Evolutionary conservation across 192 early-diverging fungal genomes (phyloP), one percentile per base, ranked within the genome.

Genomic region (Backusella morwellensis): DNA sequence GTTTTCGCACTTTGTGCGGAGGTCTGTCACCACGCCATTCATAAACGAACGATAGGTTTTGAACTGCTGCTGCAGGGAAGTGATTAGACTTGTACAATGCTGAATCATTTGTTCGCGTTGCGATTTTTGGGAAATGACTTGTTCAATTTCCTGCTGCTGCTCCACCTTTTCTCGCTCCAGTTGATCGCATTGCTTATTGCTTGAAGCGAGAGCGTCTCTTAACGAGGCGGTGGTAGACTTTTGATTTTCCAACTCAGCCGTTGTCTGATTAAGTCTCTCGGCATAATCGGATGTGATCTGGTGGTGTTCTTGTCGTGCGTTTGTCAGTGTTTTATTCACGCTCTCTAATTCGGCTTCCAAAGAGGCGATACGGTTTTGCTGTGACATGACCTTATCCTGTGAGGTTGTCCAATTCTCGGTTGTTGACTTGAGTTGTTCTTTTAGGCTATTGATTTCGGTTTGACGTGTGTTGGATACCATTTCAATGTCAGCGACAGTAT

Each of bases 11-110:
- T 29, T 63, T 63, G 56, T 21, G 21, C 56, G 21, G 9, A 63
- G 26, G 26, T 63, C 56, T 0, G 56, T 63, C 23, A 63, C 56
- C 23, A 63, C 56, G 9, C 26, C 23, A 29, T 63, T 63, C 56
- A 63, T 63, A 63, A 63, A 63, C 23, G 56, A 63, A 29, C 56
- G 56, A 63, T 63, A 63, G 7, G 56, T 63, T 63, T 63, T 63
- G 56, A 63, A 63, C 23, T 63, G 56, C 26, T 63, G 56, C 12
- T 63, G 56, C 9, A 63, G 56, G 9, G 56, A 63, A 29, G 56
- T 29, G 56, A 63, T 63, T 26, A 63, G 23, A 12, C 56, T 63
- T 1, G 56, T 63, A 14, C 56, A 63, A 9, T 63, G 56, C 21
- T 63, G 21, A 12, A 63, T 29, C 56, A 63, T 63, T 14, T 63